phyloP scores from a whole-genome alignment of 1,139 yeast genomes.

The Blastobotrys ciferrii region DNA sequence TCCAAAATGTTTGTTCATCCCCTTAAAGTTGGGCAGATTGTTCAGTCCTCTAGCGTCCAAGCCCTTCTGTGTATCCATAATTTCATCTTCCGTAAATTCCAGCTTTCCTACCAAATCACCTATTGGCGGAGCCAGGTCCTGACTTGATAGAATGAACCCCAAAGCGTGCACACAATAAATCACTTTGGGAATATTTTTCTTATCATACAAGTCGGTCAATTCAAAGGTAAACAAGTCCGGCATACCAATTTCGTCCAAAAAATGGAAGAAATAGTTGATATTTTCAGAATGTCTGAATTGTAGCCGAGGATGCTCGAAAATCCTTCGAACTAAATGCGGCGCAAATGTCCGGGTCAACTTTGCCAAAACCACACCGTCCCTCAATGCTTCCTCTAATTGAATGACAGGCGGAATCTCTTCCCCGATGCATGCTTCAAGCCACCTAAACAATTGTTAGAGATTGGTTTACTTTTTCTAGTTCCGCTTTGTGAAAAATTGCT shows the following conservation, averaged over 20 bases:
- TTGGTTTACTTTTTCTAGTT: too few species aligned
- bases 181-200: constrained; percentile 89
- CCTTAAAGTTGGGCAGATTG: constrained; percentile 43
- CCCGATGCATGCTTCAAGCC: constrained; percentile 63
- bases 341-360: constrained; percentile 70
- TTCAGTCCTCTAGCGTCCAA: constrained; percentile 47
- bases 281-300: constrained; percentile 93
- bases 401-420: constrained; percentile 52
- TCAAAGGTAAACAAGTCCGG: constrained; percentile 88
- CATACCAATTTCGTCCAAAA: constrained; percentile 66
- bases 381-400: constrained; percentile 60
- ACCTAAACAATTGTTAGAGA: constrained; percentile 29
- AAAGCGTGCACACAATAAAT: constrained; percentile 91
- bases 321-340: constrained; percentile 58
- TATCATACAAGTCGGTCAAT: constrained; percentile 87
- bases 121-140: constrained; percentile 58
- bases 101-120: constrained; percentile 61
- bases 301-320: constrained; percentile 58
- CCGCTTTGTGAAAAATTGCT: too few species aligned
- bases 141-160: constrained; percentile 63
- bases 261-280: constrained; percentile 76
- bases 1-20: constrained; percentile 40
- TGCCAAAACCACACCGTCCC: constrained; percentile 86
- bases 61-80: constrained; percentile 64
- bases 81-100: constrained; percentile 64